Base-by-base conservation (phyloP, 305 asterid genomes). In the Fraxinus sp. region DNA sequence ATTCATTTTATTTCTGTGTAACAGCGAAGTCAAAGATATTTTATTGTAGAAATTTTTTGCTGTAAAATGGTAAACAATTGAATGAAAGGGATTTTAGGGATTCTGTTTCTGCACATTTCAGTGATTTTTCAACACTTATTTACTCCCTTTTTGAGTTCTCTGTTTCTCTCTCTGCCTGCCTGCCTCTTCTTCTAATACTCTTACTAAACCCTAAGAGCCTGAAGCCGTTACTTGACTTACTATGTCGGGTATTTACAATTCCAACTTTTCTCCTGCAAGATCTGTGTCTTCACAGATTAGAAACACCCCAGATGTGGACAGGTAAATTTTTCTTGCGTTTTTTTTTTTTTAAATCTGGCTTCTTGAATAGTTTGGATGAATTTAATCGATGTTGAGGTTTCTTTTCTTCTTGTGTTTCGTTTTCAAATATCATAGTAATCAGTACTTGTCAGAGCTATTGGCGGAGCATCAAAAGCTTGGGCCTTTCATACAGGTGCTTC, bases 401-500 rank as follows among this genome's bases (percentile, higher is more conserved):
- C 46, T 78, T 74, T 22, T 78, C 18, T 46, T 46, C 57, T 43
- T 43, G 7, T 13, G 57, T 46, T 55, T 33, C 43, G 20, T 79
- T 64, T 70, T 36, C 14, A 36, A 62, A 77, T 68, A 87, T 87
- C 77, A 76, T 64, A 93, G 97, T 85, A 89, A 86, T 84, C 97
- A 90, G 84, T 95, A 91, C 92, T 81, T 93, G 85, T 91, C 96
- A 11, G 98, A 93, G 91, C 94, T 95, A 49, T 82, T 95, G 91
- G 93, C 92, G 80, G 98, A 95, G 90, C 94, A 90, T 90, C 98
- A 93, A 77, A 95, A 93, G 92, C 89, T 95, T 52, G 97, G 95
- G n/a, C 98, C 98, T 36, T 95, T 95, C 89, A 84, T 90, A 87
- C 98, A 95, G 87, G 94, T 92, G 80, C 94, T 95, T 84, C 98